Conservation (phyloP, 495 filamentous ascomycete genomes). For the Tuber melanosporum region DNA sequence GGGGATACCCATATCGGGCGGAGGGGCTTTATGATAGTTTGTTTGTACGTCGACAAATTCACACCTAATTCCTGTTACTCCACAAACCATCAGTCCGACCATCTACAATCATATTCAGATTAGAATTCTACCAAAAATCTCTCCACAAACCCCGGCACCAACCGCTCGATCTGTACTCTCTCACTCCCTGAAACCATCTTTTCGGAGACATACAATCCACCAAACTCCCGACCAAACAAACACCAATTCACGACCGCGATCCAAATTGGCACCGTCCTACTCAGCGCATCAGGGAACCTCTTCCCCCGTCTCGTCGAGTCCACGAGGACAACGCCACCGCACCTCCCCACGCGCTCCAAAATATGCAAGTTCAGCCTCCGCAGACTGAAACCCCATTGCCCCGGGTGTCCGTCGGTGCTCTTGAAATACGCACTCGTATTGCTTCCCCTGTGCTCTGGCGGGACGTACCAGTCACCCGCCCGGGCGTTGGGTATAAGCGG, state of each 20-base stretch:
- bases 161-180: conserved; percentile 65
- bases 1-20: conserved; percentile 59
- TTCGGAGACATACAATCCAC: conserved; percentile 58
- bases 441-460: conserved; percentile 51
- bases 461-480: conserved; percentile 93
- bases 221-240: conserved; percentile 61
- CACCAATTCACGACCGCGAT: conserved; percentile 71
- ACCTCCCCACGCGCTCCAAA: conserved; percentile 53
- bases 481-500: conserved; percentile 89
- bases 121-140: conserved; percentile 50
- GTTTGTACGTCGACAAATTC: conserved; percentile 9
- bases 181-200: conserved; percentile 65
- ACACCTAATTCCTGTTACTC: background rate
- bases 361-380: conserved; percentile 79
- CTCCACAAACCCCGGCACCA: conserved; percentile 60
- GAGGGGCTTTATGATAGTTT: conserved; percentile 53
- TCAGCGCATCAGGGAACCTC: conserved; percentile 80
- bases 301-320: conserved; percentile 94
- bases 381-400: conserved; percentile 80
- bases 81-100: background rate
- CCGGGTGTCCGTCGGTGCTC: conserved; percentile 89
- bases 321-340: conserved; percentile 79
- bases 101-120: conserved; percentile 41
- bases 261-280: conserved; percentile 93
- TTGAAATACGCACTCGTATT: conserved; percentile 84